These are phyloP conservation scores for Ustilago curta DNA, from an alignment of 1,284 basidiomycete species.

Conservation along the genomic window DNA sequence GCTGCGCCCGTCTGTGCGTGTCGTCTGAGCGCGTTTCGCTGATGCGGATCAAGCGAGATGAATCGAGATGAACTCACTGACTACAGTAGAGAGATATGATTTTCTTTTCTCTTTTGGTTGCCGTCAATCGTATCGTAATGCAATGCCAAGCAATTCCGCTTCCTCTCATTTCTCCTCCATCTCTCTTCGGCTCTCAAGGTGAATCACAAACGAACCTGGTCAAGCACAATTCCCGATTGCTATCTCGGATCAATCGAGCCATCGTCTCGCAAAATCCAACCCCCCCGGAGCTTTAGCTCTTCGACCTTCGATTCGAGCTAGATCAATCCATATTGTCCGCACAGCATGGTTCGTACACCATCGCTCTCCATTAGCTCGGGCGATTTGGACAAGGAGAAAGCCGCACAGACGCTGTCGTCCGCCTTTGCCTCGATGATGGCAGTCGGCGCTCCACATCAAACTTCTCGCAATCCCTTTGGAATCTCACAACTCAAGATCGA, in stretches of 20 bases:
- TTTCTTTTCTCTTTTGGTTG: too few relatives aligned
- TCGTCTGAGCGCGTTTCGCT: constrained; percentile 9
- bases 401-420: constrained; percentile 32
- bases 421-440: constrained; percentile 49
- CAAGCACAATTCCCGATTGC: neutral
- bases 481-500: constrained; percentile 37
- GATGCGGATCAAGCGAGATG: constrained; percentile 1
- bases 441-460: constrained; percentile 36
- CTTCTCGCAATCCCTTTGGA: constrained; percentile 17
- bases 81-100: too few relatives aligned
- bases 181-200: neutral
- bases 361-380: constrained; percentile 27
- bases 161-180: neutral
- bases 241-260: neutral
- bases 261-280: neutral
- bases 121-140: too few relatives aligned
- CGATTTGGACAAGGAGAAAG: constrained; percentile 36
- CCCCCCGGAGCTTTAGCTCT: neutral
- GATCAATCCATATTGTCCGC: neutral
- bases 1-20: neutral
- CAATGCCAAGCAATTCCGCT: constrained; percentile 14
- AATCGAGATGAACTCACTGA: too few relatives aligned
- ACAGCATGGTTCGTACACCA: constrained; percentile 35
- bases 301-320: constrained; percentile 2
- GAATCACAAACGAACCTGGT: neutral